A percentile compares a stretch with the other conserved stretches of the same genome.
These are phyloP conservation scores for Ocimum tenuiflorum DNA, from an alignment of 257 asterid species.

Conservation along the genomic window DNA sequence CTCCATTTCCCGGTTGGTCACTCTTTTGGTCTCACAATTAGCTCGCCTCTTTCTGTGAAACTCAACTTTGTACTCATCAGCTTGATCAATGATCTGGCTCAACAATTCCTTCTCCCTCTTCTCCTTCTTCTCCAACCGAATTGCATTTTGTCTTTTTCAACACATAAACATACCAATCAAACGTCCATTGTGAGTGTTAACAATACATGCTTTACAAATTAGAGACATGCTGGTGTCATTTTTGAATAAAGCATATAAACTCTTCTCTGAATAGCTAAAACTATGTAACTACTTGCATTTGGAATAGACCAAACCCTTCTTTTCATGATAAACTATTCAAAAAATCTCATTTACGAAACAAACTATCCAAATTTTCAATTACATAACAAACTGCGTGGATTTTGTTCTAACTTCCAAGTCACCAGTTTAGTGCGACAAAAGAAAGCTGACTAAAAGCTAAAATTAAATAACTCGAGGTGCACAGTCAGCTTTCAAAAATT, in stretches of 20 bases:
- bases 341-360: too few relatives aligned
- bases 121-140: conserved; percentile 71
- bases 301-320: too few relatives aligned
- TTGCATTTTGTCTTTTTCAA: conserved; percentile 51
- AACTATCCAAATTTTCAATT: too few relatives aligned
- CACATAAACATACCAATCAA: conserved; percentile 12
- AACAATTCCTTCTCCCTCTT: conserved; percentile 54
- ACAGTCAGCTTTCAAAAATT: too few relatives aligned
- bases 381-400: too few relatives aligned
- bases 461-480: too few relatives aligned
- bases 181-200: neutral
- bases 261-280: neutral
- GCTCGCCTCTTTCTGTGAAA: conserved; percentile 57
- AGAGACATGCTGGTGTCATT: neutral
- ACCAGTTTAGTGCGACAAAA: too few relatives aligned
- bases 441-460: too few relatives aligned
- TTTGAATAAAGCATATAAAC: neutral
- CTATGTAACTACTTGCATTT: too few relatives aligned
- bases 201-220: neutral
- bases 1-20: conserved; percentile 60
- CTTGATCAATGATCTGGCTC: conserved; percentile 56
- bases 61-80: conserved; percentile 63
- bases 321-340: too few relatives aligned
- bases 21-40: conserved; percentile 41
- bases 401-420: too few relatives aligned